Evolutionary conservation across 768 basidiomycete genomes (phyloP), one percentile per base, ranked within the genome.

Genomic region (Solioccasus polychromus): DNA sequence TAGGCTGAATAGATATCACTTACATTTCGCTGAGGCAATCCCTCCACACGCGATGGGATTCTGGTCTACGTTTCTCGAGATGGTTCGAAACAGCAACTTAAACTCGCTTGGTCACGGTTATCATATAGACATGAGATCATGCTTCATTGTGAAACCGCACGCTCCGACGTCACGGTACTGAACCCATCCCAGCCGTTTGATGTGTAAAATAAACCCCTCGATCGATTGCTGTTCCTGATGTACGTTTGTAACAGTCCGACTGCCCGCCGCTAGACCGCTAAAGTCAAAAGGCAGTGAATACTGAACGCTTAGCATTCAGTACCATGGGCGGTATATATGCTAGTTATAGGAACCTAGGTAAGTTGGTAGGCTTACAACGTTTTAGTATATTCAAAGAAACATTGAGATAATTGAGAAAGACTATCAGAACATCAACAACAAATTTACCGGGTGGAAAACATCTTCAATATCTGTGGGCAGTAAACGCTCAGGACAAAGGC

Each of bases 31-130:
- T 19, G 59, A 55, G 19, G 56, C 54, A 37, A 71, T 55, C 45
- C 71, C 68, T 19, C 73, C 51, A 25, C 70, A 62, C 6, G 46
- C 52, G 22, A 52, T 30, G 4, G 53, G 54, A 6, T 49, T 55
- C n/a, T 52, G 12, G 7, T 29, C 24, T 19, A 14, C n/a, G n/a
- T n/a, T n/a, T n/a, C 8, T 14, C 15, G 22, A 31, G 23, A n/a
- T 72, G 70, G 37, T 66, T 73, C 28, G 67, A 53, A 18, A 79
- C 77, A 79, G 45, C 46, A 59, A 24, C 53, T 50, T 32, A 59
- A 38, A 29, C 51, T 52, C 8, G 58, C 50, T 57, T 54, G 17
- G 51, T 54, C 34, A 62, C 60, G 0, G 45, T 51, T 15, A 64
- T 24, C 35, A 64, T 46, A 20, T 53, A 55, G 24, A 63, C 48